Conservation (phyloP, 2,329 filamentous ascomycete genomes). For the Acephala macrosclerotiorum region DNA sequence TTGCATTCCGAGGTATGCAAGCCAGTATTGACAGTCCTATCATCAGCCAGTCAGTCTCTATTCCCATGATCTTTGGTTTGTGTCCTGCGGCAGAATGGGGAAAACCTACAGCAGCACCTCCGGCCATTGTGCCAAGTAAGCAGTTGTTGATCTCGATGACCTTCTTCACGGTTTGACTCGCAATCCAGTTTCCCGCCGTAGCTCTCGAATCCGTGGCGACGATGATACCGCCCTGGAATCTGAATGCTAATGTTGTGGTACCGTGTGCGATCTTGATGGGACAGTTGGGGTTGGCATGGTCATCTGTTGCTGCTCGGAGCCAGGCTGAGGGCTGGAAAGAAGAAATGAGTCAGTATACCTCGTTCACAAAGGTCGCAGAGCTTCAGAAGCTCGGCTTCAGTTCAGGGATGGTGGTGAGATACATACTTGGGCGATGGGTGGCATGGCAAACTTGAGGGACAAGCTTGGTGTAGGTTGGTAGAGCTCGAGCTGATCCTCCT, state of each 20-base stretch:
- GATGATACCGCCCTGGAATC: constrained; percentile 98
- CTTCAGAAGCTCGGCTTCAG: constrained; percentile 24
- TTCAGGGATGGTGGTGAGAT: constrained; percentile 18
- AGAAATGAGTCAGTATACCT: constrained; percentile 28
- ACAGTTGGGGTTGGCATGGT: constrained; percentile 94
- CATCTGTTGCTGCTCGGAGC: constrained; percentile 96
- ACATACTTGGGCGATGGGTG: constrained; percentile 87
- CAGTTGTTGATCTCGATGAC: constrained; percentile 98
- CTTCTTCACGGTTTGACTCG: constrained; percentile 99
- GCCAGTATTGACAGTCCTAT: constrained; percentile 98
- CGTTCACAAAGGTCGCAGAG: constrained; percentile 6
- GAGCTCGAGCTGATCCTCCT: constrained; percentile 78
- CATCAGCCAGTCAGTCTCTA: constrained; percentile 16
- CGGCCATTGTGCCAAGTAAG: constrained; percentile 96
- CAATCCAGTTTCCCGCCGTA: constrained; percentile 98
- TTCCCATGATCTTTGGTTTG: background rate
- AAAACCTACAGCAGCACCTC: constrained; percentile 81
- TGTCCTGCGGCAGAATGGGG: background rate
- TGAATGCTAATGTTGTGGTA: constrained; percentile 96
- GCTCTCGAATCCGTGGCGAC: constrained; percentile 97
- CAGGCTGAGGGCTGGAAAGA: constrained; percentile 79
- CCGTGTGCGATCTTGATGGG: constrained; percentile 99
- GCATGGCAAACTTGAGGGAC: constrained; percentile 93
- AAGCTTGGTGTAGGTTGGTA: constrained; percentile 75
- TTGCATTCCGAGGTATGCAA: constrained; percentile 98